Percentiles rank a stretch among this genome's conserved stretches.
Evolutionary conservation across 2,329 filamentous ascomycete genomes (phyloP).

Genomic region (Fusarium penzigii): DNA sequence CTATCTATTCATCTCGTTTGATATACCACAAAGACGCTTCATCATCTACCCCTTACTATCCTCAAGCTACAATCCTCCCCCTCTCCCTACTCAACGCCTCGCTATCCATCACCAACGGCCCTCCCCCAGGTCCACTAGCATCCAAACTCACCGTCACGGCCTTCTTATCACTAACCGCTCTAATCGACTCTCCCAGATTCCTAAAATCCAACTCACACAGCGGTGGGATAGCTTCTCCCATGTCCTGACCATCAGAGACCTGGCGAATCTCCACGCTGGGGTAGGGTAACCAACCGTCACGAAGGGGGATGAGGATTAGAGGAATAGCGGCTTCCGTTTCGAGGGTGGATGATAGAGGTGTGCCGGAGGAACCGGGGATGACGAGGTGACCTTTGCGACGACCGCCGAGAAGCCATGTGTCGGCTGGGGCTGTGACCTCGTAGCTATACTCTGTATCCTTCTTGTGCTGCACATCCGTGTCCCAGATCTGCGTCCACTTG

Average conservation of each 20-base stretch:
- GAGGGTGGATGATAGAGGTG: constrained; percentile 45
- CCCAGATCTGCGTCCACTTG: constrained; percentile 64
- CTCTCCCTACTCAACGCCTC: constrained; percentile 40
- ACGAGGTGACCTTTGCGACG: constrained; percentile 77
- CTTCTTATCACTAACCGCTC: constrained; percentile 70
- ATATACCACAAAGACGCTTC: neutral
- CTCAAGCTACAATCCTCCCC: constrained; percentile 40
- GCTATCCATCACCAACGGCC: constrained; percentile 66
- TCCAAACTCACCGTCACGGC: constrained; percentile 75
- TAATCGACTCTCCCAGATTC: constrained; percentile 75
- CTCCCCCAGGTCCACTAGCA: constrained; percentile 64
- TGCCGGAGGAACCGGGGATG: constrained; percentile 47
- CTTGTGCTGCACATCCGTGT: constrained; percentile 44
- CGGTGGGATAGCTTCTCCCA: constrained; percentile 17
- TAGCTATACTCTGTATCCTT: constrained; percentile 75
- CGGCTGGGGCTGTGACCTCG: constrained; percentile 72
- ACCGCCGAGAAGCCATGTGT: constrained; percentile 84
- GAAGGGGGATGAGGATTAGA: constrained; percentile 77
- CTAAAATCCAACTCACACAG: constrained; percentile 77
- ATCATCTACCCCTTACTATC: neutral
- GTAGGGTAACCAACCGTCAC: constrained; percentile 74
- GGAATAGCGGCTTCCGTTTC: constrained; percentile 62
- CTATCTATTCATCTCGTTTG: too few relatives aligned
- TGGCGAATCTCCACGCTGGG: constrained; percentile 79
- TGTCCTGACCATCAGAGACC: constrained; percentile 39